Evolutionary conservation across 768 basidiomycete species (phyloP).

Genomic region (Rhodotorula sphaerocarpa): DNA sequence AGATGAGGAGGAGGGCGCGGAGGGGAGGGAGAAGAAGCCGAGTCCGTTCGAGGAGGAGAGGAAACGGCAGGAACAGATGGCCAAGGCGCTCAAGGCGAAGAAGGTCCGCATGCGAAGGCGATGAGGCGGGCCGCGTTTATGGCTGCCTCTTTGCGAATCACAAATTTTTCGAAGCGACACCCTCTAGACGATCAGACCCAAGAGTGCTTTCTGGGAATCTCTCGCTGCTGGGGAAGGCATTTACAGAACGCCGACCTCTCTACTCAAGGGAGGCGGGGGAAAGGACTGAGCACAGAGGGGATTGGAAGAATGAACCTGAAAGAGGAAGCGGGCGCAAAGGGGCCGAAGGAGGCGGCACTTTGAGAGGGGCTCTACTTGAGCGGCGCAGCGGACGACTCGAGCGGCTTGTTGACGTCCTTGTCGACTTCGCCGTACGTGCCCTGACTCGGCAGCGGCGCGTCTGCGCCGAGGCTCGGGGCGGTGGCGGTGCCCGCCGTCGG

Average conservation of each 20-base stretch:
- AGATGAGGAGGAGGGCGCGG: neutral
- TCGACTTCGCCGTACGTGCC: constrained; percentile 5
- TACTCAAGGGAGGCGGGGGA: no score
- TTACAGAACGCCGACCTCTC: no score
- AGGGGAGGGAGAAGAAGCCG: constrained; percentile 7
- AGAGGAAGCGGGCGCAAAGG: no score
- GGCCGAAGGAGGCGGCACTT: neutral
- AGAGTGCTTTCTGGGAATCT: no score
- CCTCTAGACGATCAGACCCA: no score
- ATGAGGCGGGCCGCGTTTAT: no score
- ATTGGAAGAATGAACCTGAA: no score
- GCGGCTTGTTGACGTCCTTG: constrained; percentile 4
- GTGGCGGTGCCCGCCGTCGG: constrained; percentile 4
- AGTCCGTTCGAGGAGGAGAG: constrained; percentile 14
- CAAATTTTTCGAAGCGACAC: no score
- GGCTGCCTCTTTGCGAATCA: neutral
- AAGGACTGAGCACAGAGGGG: no score
- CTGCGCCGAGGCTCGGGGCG: neutral
- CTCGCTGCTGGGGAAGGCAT: no score
- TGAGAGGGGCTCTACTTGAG: neutral
- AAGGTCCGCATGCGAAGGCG: constrained; percentile 13
- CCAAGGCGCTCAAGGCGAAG: constrained; percentile 23
- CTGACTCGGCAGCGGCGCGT: neutral
- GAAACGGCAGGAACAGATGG: constrained; percentile 12
- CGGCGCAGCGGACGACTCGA: constrained; percentile 19